Evolutionary conservation across 768 basidiomycete genomes (phyloP).

Genomic region (Cyathus striatus): DNA sequence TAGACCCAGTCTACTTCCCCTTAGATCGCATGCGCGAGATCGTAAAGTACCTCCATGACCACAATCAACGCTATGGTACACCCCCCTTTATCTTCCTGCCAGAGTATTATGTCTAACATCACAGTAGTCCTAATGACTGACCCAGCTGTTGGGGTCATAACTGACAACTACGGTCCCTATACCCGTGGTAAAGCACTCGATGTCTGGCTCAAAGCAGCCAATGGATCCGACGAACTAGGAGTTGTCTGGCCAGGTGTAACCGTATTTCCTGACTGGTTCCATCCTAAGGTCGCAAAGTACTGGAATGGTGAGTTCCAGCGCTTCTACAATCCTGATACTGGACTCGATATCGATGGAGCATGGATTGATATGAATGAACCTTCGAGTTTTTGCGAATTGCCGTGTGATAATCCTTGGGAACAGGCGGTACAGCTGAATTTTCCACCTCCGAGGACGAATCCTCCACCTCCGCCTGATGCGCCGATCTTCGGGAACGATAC

Average conservation of each 20-base stretch:
- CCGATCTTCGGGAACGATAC: slow-evolving; percentile 38
- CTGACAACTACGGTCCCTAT: slow-evolving; percentile 47
- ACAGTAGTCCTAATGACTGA: slow-evolving; percentile 66
- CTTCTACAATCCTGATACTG: slow-evolving; percentile 49
- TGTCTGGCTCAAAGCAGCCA: slow-evolving; percentile 57
- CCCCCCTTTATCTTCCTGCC: background rate
- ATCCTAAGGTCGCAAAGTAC: slow-evolving; percentile 46
- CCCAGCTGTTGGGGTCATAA: slow-evolving; percentile 56
- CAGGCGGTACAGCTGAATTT: slow-evolving; percentile 48
- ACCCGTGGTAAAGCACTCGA: slow-evolving; percentile 47
- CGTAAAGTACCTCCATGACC: slow-evolving; percentile 51
- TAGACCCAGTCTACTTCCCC: slow-evolving; percentile 67
- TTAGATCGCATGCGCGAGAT: slow-evolving; percentile 59
- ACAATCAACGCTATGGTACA: slow-evolving; percentile 56
- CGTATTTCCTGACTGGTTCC: slow-evolving; percentile 63
- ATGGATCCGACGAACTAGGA: slow-evolving; percentile 53
- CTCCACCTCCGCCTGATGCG: slow-evolving; percentile 46
- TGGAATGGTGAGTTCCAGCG: slow-evolving; percentile 58
- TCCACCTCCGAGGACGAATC: slow-evolving; percentile 46
- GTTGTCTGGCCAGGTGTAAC: slow-evolving; percentile 68
- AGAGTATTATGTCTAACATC: background rate
- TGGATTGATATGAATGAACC: slow-evolving; percentile 83
- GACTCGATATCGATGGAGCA: slow-evolving; percentile 63
- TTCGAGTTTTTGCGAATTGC: slow-evolving; percentile 58
- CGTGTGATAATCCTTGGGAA: slow-evolving; percentile 55